Base-by-base conservation (phyloP, 2,329 filamentous ascomycete species). In the Trichoderma sp. region DNA sequence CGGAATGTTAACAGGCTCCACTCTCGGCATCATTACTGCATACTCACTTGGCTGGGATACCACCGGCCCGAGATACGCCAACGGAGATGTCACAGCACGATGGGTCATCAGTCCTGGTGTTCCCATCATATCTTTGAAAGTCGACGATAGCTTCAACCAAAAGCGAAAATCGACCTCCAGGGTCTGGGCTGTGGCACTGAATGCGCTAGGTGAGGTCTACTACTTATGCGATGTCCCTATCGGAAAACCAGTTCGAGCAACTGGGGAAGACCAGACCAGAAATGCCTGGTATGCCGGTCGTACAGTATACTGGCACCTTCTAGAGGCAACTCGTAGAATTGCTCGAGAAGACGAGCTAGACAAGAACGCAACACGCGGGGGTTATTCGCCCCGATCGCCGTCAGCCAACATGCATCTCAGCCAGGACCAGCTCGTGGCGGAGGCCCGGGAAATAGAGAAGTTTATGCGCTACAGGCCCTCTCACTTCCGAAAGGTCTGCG, bases 61-160 rank as follows among this genome's bases (percentile, higher is more conserved):
- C 4, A 83, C 88, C 28, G 89, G 91, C 65, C 86, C 89, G 69
- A 87, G 91, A 71, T 89, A 91, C 74, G 85, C 87, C 47, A 89
- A 89, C 53, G 94, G 94, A 4, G 92, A 97, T 77, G 87, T 96
- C 75, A 97, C 93, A 51, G 93, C 93, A 39, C 92, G 92, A 75
- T 98, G 95, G 95, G 90, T 93, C 11, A 85, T 98, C 14, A 94
- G 94, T 78, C 96, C 96, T 3, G 96, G 96, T 53, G 94, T 98
- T 3, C 96, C 96, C 0, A 96, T 99, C 73, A 88, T 98, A 69
- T 89, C 90, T 1, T 89, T 99, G 73, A 89, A 89, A 58, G 88
- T 97, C 7, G 96, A 99, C 77, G 94, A 97, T 32, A 89, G 89
- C 67, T 96, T 94, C 80, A 95, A 87, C 63, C 81, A 86, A 30